Evolutionary conservation across 2,329 filamentous ascomycete species (phyloP).

Genomic region (Colletotrichum lini): DNA sequence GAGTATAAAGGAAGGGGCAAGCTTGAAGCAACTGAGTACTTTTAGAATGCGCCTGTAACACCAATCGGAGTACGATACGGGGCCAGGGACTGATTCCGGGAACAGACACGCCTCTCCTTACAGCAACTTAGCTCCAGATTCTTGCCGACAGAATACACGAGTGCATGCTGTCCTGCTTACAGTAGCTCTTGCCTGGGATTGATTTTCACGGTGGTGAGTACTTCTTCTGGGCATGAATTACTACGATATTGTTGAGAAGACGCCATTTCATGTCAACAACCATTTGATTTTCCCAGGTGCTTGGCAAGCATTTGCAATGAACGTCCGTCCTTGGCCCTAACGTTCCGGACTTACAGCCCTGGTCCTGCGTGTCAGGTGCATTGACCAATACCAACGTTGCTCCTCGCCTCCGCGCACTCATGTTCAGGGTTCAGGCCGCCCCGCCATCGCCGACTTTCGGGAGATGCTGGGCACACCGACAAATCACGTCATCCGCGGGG

Average conservation of each 20-base stretch:
- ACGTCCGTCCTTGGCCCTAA: not conserved
- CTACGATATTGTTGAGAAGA: not conserved
- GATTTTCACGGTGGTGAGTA: not conserved
- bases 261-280: not conserved
- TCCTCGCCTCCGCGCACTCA: constrained; percentile 3
- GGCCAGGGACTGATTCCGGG: not conserved
- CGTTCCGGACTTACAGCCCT: not conserved
- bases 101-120: not conserved
- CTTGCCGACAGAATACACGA: not conserved
- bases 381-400: constrained; percentile 11
- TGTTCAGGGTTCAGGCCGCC: constrained; percentile 17
- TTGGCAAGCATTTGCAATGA: not conserved
- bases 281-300: not conserved
- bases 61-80: not conserved
- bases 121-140: not conserved
- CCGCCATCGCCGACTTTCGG: constrained; percentile 40
- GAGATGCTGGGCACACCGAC: constrained; percentile 27
- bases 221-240: not conserved
- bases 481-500: constrained; percentile 41
- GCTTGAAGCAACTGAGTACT: not conserved
- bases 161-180: too few species aligned
- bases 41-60: constrained; percentile 1
- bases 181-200: not conserved
- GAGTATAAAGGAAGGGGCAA: not conserved
- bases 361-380: constrained; percentile 1